These are phyloP conservation scores for Kodamaea arcana DNA, from an alignment of 1,139 yeast genomes.

Conservation along the genomic window DNA sequence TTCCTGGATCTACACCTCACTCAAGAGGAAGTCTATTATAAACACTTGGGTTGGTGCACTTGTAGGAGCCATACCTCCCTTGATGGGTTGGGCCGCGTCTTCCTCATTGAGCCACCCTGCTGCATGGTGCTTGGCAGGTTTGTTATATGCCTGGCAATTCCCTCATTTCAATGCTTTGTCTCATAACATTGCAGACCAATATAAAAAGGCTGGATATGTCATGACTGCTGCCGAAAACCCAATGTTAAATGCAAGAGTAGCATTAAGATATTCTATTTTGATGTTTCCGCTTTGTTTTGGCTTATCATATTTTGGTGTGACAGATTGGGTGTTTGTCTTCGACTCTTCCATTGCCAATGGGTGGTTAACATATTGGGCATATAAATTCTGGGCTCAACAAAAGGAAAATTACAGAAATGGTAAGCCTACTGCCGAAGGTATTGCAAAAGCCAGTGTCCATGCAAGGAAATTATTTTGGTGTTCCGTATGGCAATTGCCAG, in stretches of 20 bases:
- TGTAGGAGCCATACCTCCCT: constrained; percentile 97
- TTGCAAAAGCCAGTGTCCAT: constrained; percentile 54
- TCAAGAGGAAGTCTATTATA: constrained; percentile 76
- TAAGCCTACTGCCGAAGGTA: constrained; percentile 49
- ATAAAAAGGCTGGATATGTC: constrained; percentile 87
- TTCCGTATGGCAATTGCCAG: constrained; percentile 92
- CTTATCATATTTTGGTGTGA: constrained; percentile 69
- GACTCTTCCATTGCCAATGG: constrained; percentile 81
- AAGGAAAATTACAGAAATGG: constrained; percentile 46
- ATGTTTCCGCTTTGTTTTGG: constrained; percentile 95
- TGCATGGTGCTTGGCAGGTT: constrained; percentile 89
- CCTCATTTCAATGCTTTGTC: constrained; percentile 95
- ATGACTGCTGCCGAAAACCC: constrained; percentile 97
- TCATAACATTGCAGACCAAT: constrained; percentile 83
- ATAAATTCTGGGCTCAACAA: constrained; percentile 80
- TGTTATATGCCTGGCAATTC: constrained; percentile 96
- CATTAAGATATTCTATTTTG: constrained; percentile 77
- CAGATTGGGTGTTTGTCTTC: constrained; percentile 74
- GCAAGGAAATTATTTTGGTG: constrained; percentile 92
- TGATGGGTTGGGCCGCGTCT: constrained; percentile 99
- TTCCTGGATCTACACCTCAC: constrained; percentile 86
- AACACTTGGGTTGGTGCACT: constrained; percentile 99
- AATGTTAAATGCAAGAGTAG: constrained; percentile 85
- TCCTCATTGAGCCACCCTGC: constrained; percentile 80
- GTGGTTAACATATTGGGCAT: constrained; percentile 82